A percentile compares a stretch with the other conserved stretches of the same genome.
These are phyloP conservation scores for Pyrenula massariospora DNA, from an alignment of 495 filamentous ascomycete genomes.

Conservation along the genomic window DNA sequence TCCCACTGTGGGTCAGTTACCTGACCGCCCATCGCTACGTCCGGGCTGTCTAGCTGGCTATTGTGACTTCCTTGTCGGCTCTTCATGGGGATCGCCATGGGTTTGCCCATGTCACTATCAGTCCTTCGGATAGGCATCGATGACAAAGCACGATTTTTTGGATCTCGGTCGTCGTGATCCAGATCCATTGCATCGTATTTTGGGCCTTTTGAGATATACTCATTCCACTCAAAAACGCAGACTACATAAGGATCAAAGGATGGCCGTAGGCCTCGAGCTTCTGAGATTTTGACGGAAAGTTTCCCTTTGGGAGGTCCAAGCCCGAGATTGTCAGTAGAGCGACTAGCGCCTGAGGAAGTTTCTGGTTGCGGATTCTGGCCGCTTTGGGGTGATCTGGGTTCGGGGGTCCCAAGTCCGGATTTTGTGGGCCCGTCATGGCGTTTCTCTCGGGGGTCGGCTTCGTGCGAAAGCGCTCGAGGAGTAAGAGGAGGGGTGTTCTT, in stretches of 20 bases:
- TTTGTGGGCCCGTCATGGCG: conserved; percentile 20
- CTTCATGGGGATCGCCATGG: conserved; percentile 93
- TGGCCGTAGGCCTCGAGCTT: conserved; percentile 69
- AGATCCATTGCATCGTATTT: conserved; percentile 34
- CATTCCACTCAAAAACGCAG: conserved; percentile 91
- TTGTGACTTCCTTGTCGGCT: conserved; percentile 92
- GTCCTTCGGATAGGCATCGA: conserved; percentile 39
- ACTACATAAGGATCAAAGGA: conserved; percentile 89
- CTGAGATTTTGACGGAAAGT: conserved; percentile 73
- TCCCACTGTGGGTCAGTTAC: conserved; percentile 91
- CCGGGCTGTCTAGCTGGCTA: conserved; percentile 58
- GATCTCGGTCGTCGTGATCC: conserved; percentile 33
- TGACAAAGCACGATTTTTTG: conserved; percentile 36
- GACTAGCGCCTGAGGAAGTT: conserved; percentile 17
- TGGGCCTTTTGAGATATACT: conserved; percentile 84
- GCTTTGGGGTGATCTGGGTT: conserved; percentile 24
- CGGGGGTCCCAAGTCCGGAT: conserved; percentile 30
- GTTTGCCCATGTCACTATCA: conserved; percentile 62
- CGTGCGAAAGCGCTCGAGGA: conserved; percentile 70
- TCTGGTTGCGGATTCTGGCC: conserved; percentile 17
- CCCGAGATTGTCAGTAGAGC: conserved; percentile 22
- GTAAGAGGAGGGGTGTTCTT: conserved; percentile 89
- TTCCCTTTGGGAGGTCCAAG: conserved; percentile 65
- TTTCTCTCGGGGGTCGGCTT: conserved; percentile 27
- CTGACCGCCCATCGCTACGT: conserved; percentile 52